Evolutionary conservation across 2,329 filamentous ascomycete genomes (phyloP).

Genomic region (Davidsoniella virescens): DNA sequence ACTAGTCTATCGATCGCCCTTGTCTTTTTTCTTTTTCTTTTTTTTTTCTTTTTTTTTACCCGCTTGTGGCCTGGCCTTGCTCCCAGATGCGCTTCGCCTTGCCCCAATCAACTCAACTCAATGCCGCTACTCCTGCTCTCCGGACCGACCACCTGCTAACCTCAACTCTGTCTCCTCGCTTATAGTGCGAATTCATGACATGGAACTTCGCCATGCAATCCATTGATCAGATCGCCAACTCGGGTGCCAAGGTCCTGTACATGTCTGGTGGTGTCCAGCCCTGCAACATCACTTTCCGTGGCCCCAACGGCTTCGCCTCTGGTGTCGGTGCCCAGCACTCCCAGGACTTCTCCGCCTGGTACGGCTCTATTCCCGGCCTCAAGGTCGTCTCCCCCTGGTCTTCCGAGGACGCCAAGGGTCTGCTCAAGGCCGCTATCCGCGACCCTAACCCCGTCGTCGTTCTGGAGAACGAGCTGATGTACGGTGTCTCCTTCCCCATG

Average conservation of each 20-base stretch:
- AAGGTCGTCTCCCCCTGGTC: constrained; percentile 97
- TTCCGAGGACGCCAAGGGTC: constrained; percentile 93
- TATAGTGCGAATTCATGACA: constrained; percentile 97
- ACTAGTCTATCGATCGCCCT: not conserved
- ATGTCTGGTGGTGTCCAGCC: constrained; percentile 99
- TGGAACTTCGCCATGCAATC: constrained; percentile 99
- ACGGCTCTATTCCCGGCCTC: constrained; percentile 90
- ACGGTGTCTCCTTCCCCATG: constrained; percentile 92
- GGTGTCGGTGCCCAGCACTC: constrained; percentile 97
- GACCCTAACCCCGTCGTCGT: constrained; percentile 95
- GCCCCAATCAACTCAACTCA: not conserved
- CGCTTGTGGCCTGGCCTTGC: not conserved
- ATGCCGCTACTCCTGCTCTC: too few relatives aligned
- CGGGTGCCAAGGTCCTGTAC: constrained; percentile 96
- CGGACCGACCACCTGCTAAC: constrained; percentile 1
- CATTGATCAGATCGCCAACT: constrained; percentile 99
- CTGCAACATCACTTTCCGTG: constrained; percentile 99
- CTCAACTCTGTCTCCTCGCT: constrained; percentile 1
- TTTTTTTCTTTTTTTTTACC: not conserved
- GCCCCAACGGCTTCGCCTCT: constrained; percentile 91
- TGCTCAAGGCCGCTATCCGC: constrained; percentile 92
- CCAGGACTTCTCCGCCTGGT: constrained; percentile 97
- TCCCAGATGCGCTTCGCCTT: not conserved
- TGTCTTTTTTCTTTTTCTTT: not conserved
- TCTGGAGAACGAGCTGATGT: constrained; percentile 78